Evolutionary conservation across 1,284 basidiomycete genomes (phyloP), one percentile per base, ranked within the genome.

Genomic region (Omphalotus olearius): DNA sequence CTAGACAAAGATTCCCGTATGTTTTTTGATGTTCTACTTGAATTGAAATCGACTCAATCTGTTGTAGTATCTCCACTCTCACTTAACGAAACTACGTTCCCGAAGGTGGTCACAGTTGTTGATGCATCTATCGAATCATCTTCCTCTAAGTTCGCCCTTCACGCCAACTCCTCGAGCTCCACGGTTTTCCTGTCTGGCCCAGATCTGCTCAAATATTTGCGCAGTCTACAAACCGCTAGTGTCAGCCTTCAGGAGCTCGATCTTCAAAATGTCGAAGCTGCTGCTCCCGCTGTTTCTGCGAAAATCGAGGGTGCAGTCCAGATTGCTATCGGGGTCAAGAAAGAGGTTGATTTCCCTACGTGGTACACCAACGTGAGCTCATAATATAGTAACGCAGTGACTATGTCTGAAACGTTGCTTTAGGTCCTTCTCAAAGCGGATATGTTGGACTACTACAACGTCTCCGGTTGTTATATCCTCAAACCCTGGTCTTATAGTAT

Each of bases 371-470:
- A 86, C 65, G 93, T 93, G 56, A 61, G 84, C 71, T 9, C 9
- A 53, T 9, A 20, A 6, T 18, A 25, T 23, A n/a, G 51, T 28
- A 26, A 40, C 25, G 5, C 5, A 18, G 45, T 45, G 16, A 13
- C 33, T 46, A 9, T 43, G 50, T 28, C 30, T 47, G 51, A 51
- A 47, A 35, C 43, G 38, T 26, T 55, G 18, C 45, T 44, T 30
- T 41, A 96, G 91, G 94, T 98, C n/a, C 76, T 99, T 57, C 77
- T 96, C 69, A 98, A 99, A 76, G 92, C 94, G 20, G 95, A 99
- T 64, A 98, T 99, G 96, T 74, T 99, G 52, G 97, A 99, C 66
- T 99, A 99, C 74, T 99, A 99, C 73, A 95, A 88, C 68, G 94
- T 99, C 63, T 95, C 92, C 57, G 97, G 96, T 23, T 99, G 96